Conservation (phyloP, 1,284 basidiomycete genomes). For the Mycena citricolor region DNA sequence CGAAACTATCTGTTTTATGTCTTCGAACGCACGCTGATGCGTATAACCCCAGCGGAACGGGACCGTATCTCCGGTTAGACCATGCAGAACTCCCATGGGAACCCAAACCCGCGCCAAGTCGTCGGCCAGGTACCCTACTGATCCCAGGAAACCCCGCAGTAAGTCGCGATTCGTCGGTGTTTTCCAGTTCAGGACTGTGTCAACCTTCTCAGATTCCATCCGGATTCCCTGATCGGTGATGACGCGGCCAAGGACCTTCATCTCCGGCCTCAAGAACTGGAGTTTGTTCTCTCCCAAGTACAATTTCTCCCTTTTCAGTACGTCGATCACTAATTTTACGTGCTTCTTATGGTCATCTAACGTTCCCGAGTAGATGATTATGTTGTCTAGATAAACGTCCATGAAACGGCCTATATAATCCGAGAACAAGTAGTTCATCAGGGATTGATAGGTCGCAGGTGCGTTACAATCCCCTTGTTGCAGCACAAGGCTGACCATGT, state of each 20-base stretch:
- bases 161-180: constrained; percentile 18
- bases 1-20: constrained; percentile 24
- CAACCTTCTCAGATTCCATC: constrained; percentile 32
- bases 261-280: constrained; percentile 25
- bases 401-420: constrained; percentile 30
- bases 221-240: constrained; percentile 28
- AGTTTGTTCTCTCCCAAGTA: constrained; percentile 31
- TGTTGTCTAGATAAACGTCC: constrained; percentile 35
- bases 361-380: constrained; percentile 30
- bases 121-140: constrained; percentile 22
- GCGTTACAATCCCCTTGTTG: constrained; percentile 34
- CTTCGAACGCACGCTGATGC: constrained; percentile 27
- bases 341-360: constrained; percentile 31
- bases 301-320: constrained; percentile 27
- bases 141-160: constrained; percentile 26
- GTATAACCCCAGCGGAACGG: constrained; percentile 23
- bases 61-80: constrained; percentile 11
- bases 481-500: constrained; percentile 32
- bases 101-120: constrained; percentile 13
- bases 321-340: constrained; percentile 26
- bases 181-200: constrained; percentile 28
- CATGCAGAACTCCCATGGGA: constrained; percentile 23
- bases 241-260: constrained; percentile 29
- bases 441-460: constrained; percentile 25
- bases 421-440: constrained; percentile 34